A percentile compares a stretch with the other conserved stretches of the same genome.
These are phyloP conservation scores for Cajanus cajan DNA, from an alignment of 306 rosid species.

Conservation along the genomic window DNA sequence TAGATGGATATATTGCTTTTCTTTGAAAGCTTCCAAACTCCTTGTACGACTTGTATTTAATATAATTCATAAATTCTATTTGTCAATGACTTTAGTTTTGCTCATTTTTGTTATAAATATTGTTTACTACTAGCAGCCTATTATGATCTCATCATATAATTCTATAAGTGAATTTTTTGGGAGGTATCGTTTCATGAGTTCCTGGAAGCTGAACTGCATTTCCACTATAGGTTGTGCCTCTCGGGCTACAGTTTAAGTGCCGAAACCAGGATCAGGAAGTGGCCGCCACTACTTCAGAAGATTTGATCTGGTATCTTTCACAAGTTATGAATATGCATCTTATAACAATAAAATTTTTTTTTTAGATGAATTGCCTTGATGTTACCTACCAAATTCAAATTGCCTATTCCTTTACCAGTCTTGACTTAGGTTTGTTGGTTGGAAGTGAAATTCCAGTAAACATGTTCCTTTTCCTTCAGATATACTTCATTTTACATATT, in stretches of 20 bases:
- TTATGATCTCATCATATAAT: background rate
- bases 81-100: background rate
- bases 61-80: background rate
- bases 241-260: conserved; percentile 56
- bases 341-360: background rate
- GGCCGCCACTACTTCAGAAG: conserved; percentile 51
- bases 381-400: background rate
- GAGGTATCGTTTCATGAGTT: background rate
- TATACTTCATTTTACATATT: conserved; percentile 4
- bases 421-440: background rate
- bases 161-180: background rate
- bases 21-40: background rate
- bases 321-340: conserved; percentile 10
- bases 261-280: conserved; percentile 45
- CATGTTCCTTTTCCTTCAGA: conserved; percentile 20
- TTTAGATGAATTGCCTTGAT: conserved; percentile 5
- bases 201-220: conserved; percentile 3
- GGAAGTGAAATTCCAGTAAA: conserved; percentile 25
- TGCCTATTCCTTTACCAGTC: conserved; percentile 12
- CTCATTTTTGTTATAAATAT: background rate
- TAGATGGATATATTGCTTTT: background rate
- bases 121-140: conserved; percentile 12
- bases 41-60: background rate
- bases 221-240: conserved; percentile 63
- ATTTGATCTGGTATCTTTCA: conserved; percentile 69